Evolutionary conservation across 768 basidiomycete genomes (phyloP).

Genomic region (Fomitopsis serialis): DNA sequence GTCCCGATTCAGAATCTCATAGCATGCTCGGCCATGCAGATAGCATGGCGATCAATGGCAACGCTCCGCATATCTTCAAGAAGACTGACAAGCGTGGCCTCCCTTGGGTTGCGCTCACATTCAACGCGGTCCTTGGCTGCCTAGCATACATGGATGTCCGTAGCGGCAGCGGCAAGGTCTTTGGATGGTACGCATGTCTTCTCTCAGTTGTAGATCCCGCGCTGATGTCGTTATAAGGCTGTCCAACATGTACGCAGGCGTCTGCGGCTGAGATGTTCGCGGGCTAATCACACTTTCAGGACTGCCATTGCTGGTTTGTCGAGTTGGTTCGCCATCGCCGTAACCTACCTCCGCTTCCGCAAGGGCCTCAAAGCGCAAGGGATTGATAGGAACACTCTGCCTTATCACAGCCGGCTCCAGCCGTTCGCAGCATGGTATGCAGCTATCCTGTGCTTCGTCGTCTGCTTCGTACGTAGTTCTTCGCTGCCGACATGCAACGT

Average conservation of each 20-base stretch:
- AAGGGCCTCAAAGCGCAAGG: constrained; percentile 46
- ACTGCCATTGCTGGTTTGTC: constrained; percentile 35
- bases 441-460: constrained; percentile 21
- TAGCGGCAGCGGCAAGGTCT: constrained; percentile 31
- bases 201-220: too few species aligned
- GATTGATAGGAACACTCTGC: constrained; percentile 39
- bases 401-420: constrained; percentile 37
- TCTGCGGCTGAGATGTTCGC: too few species aligned
- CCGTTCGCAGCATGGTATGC: constrained; percentile 37
- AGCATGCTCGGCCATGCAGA: constrained; percentile 27
- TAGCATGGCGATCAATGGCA: constrained; percentile 45
- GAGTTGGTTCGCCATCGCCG: constrained; percentile 38
- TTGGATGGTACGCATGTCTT: constrained; percentile 42
- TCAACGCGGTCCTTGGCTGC: constrained; percentile 27
- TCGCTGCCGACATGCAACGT: neutral
- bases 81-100: constrained; percentile 33
- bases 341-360: constrained; percentile 44
- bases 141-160: constrained; percentile 37
- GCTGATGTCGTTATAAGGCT: too few species aligned
- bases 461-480: constrained; percentile 30
- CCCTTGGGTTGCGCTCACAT: constrained; percentile 35
- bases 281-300: too few species aligned
- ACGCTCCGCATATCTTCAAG: constrained; percentile 49
- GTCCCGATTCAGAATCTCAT: neutral
- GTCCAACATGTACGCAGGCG: constrained; percentile 17